Conservation (phyloP, 1,139 yeast genomes). For the Kodamaea sp. region DNA sequence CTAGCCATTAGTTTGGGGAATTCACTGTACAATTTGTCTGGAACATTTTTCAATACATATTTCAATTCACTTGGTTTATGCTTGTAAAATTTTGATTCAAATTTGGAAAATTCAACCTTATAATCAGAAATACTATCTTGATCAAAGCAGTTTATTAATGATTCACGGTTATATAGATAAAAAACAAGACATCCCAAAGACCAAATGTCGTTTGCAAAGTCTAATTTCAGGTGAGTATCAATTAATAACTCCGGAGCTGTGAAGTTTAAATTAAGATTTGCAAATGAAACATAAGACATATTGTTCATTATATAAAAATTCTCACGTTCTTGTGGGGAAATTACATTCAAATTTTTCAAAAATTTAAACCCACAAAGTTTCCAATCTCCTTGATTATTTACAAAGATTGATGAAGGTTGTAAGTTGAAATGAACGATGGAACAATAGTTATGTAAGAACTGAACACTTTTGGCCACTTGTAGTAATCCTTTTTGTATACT, state of each 20-base stretch:
- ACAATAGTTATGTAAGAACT: conserved; percentile 77
- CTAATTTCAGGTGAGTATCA: conserved; percentile 50
- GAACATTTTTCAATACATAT: conserved; percentile 43
- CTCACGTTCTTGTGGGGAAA: conserved; percentile 45
- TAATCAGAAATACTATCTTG: conserved; percentile 47
- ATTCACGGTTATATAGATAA: conserved; percentile 56
- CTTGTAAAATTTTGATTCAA: conserved; percentile 39
- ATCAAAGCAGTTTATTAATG: conserved; percentile 45
- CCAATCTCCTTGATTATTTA: conserved; percentile 92
- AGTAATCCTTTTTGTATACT: conserved; percentile 82
- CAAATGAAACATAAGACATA: conserved; percentile 76
- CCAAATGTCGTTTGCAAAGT: conserved; percentile 75
- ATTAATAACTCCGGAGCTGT: conserved; percentile 72
- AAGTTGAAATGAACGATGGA: conserved; percentile 73
- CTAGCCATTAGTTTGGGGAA: conserved; percentile 41
- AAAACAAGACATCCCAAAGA: conserved; percentile 73
- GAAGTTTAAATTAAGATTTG: conserved; percentile 68
- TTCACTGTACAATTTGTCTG: conserved; percentile 29
- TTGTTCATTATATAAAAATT: conserved; percentile 60
- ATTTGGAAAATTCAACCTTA: conserved; percentile 43
- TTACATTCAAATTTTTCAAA: conserved; percentile 50
- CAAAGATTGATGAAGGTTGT: conserved; percentile 71
- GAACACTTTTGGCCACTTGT: conserved; percentile 73
- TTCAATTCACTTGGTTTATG: conserved; percentile 46
- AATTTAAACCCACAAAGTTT: conserved; percentile 77